Base-by-base conservation (phyloP, 2,329 filamentous ascomycete species). In the Colletotrichum cordylinicola region DNA sequence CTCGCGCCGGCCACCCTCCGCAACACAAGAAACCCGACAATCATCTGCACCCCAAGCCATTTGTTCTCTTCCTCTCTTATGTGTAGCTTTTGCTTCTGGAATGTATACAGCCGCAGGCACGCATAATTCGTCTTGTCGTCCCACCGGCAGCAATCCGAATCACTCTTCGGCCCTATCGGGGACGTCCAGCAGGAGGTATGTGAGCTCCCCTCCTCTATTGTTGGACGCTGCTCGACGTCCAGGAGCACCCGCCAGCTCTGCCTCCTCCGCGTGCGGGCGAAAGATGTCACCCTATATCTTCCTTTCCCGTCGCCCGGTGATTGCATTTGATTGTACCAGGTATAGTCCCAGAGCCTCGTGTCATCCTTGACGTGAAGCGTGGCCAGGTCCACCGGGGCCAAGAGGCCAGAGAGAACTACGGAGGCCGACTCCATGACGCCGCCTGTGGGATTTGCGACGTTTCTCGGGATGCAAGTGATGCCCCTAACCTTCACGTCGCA, bases 11-110 rank as follows among this genome's bases (percentile, higher is more conserved):
- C 43, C 10, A 52, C 43, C 10, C 43, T 52, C 43, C 3, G 21
- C 6, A 13, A 13, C 0, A 52, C n/a, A 0, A 52, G n/a, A 52
- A 52, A 52, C 43, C n/a, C 43, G 43, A 52, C 0, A 52, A 21
- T 52, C 4, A 0, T 0, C 43, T 52, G 43, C 10, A 21, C 43
- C 43, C n/a, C n/a, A 52, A 0, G 18, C n/a, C 0, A 21, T 4
- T 52, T 52, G 43, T 52, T 6, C 21, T 0, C 0, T 10, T 52
- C 0, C 43, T 48, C n/a, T 12, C 6, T 13, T 3, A 21, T 48
- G 10, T 48, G 43, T 48, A 48, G 0, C n/a, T 48, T 48, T 1
- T 48, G 0, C 43, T 48, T 48, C 10, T 48, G 43, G 43, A 48
- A 48, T 3, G 43, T 48, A 48, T 48, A 48, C n/a, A 48, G n/a